Evolutionary conservation across 345 rosid species (phyloP).

Genomic region (Streptanthus diversifolius): DNA sequence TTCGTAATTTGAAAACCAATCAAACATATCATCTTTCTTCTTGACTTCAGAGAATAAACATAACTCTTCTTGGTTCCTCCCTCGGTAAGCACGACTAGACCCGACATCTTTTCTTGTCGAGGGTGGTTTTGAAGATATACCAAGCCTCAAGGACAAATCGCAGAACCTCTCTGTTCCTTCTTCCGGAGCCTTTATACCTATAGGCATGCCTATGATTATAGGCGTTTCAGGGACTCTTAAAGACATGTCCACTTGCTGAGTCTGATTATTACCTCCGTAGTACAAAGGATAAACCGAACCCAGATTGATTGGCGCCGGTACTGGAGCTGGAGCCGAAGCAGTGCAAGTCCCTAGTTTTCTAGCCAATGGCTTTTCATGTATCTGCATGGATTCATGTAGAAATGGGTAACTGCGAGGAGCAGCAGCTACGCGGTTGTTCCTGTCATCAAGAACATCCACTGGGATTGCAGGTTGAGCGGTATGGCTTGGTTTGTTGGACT

Average conservation of each 20-base stretch:
- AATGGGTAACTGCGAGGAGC: conserved; percentile 41
- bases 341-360: conserved; percentile 38
- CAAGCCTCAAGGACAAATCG: conserved; percentile 83
- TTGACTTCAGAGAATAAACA: conserved; percentile 54
- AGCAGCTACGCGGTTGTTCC: conserved; percentile 18
- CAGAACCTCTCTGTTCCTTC: conserved; percentile 44
- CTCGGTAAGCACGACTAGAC: conserved; percentile 36
- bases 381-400: conserved; percentile 40
- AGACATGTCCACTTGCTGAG: conserved; percentile 36
- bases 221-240: conserved; percentile 40
- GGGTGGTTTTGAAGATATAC: conserved; percentile 50
- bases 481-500: conserved; percentile 10
- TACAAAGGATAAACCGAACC: conserved; percentile 74
- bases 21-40: conserved; percentile 37
- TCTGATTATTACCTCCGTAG: conserved; percentile 49
- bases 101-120: conserved; percentile 38
- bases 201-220: conserved; percentile 69
- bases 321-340: neutral
- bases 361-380: conserved; percentile 30
- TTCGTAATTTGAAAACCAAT: conserved; percentile 38
- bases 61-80: conserved; percentile 47
- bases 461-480: conserved; percentile 1
- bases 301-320: conserved; percentile 23
- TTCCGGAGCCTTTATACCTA: conserved; percentile 46
- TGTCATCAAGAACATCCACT: conserved; percentile 25